These are phyloP conservation scores for Calonectria pseudoturangicola DNA, from an alignment of 2,329 filamentous ascomycete genomes.

Conservation along the genomic window DNA sequence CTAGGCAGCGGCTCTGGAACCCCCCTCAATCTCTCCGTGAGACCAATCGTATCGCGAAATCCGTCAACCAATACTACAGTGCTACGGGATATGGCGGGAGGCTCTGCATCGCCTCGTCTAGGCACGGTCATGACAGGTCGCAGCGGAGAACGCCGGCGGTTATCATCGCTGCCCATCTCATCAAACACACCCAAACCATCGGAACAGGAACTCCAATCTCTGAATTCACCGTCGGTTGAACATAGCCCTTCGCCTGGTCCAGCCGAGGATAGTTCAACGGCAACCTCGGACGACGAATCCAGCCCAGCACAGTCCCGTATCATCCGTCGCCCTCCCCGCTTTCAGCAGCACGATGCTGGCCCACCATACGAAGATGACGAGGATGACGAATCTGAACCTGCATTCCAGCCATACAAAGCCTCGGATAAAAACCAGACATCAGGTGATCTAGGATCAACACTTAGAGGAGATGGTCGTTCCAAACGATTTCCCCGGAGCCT, in stretches of 20 bases:
- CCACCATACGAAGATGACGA: constrained; percentile 69
- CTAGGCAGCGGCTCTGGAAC: constrained; percentile 64
- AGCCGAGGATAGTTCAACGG: constrained; percentile 61
- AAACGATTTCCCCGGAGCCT: constrained; percentile 56
- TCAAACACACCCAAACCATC: constrained; percentile 51
- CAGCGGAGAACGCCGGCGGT: constrained; percentile 61
- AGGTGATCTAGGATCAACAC: constrained; percentile 71
- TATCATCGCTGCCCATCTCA: constrained; percentile 67
- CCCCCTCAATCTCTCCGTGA: constrained; percentile 64
- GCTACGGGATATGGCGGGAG: constrained; percentile 59
- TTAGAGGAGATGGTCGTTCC: constrained; percentile 66
- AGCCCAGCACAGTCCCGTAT: constrained; percentile 75
- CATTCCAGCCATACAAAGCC: constrained; percentile 70
- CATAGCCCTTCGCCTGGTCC: constrained; percentile 59
- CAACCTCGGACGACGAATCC: constrained; percentile 69
- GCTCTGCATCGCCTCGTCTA: constrained; percentile 56
- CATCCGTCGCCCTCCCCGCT: constrained; percentile 75
- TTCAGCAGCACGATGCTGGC: constrained; percentile 62
- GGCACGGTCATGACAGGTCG: constrained; percentile 46
- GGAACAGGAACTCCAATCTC: constrained; percentile 43
- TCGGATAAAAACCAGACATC: constrained; percentile 59
- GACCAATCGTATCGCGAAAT: constrained; percentile 68
- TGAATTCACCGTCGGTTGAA: constrained; percentile 47
- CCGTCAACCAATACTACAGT: constrained; percentile 68
- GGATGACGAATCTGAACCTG: constrained; percentile 74